Percentiles rank a stretch among this genome's conserved stretches.
phyloP scores from a whole-genome alignment of 768 basidiomycete species.

The Boletus subcaerulescens region DNA sequence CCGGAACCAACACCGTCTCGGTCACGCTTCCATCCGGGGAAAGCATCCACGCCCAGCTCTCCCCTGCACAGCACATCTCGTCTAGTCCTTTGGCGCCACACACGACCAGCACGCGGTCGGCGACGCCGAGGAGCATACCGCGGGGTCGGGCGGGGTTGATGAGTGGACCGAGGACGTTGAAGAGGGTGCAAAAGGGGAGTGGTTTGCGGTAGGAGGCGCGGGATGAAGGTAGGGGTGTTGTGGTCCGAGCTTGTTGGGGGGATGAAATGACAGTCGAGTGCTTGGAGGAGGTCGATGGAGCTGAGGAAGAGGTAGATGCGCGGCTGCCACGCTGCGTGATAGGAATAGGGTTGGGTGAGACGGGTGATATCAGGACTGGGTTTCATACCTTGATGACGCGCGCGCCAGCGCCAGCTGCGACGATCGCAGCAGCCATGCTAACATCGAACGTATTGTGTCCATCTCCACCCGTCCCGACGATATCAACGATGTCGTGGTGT shows the following conservation, averaged over 20 bases:
- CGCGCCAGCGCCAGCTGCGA: constrained; percentile 86
- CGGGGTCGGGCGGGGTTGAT: constrained; percentile 89
- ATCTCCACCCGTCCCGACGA: constrained; percentile 64
- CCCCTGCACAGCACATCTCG: constrained; percentile 93
- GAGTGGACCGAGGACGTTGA: constrained; percentile 92
- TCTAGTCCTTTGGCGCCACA: constrained; percentile 91
- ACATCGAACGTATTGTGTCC: constrained; percentile 97
- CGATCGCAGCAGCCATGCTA: constrained; percentile 89
- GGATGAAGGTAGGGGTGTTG: constrained; percentile 86
- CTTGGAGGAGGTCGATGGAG: constrained; percentile 86
- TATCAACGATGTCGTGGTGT: constrained; percentile 38
- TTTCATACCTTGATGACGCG: neutral
- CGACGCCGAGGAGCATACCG: too few species aligned
- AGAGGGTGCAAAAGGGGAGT: constrained; percentile 93
- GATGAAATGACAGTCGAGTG: constrained; percentile 75
- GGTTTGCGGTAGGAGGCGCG: constrained; percentile 82
- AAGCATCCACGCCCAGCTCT: constrained; percentile 83
- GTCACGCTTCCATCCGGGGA: constrained; percentile 58
- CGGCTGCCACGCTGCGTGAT: constrained; percentile 73
- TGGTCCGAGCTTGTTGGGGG: constrained; percentile 74
- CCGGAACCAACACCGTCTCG: constrained; percentile 59
- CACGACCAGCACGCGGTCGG: constrained; percentile 86
- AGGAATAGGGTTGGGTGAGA: too few species aligned
- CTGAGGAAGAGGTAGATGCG: constrained; percentile 92
- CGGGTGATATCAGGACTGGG: too few species aligned